Evolutionary conservation across 1,139 yeast genomes (phyloP), one percentile per base, ranked within the genome.

Genomic region (Groenewaldozyma sp.): DNA sequence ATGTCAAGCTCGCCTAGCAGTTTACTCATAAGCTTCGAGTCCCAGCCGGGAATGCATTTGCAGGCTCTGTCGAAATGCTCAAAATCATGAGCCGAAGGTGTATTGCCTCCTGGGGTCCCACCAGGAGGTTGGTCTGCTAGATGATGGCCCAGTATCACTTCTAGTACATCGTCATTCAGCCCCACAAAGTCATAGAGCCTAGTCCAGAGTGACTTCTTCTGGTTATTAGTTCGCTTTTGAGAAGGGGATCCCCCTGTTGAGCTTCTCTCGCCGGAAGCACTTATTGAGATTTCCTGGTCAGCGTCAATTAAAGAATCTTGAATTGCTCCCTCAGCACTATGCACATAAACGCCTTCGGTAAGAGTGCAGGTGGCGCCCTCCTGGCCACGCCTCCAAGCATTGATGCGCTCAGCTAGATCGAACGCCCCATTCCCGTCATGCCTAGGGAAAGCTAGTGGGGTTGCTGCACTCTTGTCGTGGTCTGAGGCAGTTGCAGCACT

Each of bases 341-440:
- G n/a, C n/a, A n/a, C n/a, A n/a, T n/a, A 19, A 24, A 2, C 14
- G 7, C 31, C 7, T 38, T 38, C 2, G n/a, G n/a, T n/a, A n/a
- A n/a, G n/a, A n/a, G n/a, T n/a, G n/a, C n/a, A n/a, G n/a, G n/a
- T n/a, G n/a, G n/a, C n/a, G n/a, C n/a, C n/a, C 24, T 63, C 55
- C 50, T 63, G 68, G 42, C 60, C 64, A 13, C 62, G 47, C 17
- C 68, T 49, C 68, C 68, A 63, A 20, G 62, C 62, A 44, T 62
- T 62, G 24, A 63, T 55, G 13, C 68, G 55, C 18, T 61, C 65
- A 22, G 55, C 46, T 34, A 57, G 38, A 29, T 57, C 63, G 14
- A 28, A 19, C 13, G 35, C 28, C 20, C 67, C 67, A 22, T 49
- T 46, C 32, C 65, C 65, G 38, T 60, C 53, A 45, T 61, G 65